These are phyloP conservation scores for Fimicolochytrium jonesii DNA, from an alignment of 192 early-diverging fungal species.

Conservation along the genomic window DNA sequence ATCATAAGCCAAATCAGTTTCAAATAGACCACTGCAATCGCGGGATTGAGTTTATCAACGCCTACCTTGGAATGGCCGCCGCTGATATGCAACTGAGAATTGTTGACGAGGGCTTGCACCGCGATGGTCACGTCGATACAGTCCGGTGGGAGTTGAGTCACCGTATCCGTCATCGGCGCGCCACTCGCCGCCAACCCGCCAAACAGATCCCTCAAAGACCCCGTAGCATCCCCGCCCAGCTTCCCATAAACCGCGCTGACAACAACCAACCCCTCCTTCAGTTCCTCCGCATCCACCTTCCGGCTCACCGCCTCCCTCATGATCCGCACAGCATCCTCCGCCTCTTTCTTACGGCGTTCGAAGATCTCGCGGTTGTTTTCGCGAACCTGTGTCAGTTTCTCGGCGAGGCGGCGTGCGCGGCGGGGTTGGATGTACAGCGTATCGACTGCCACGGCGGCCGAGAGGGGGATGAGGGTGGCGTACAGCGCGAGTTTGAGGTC, in stretches of 20 bases:
- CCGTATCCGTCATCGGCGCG: no score
- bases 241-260: conserved; percentile 86
- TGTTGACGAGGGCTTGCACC: conserved; percentile 76
- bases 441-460: conserved; percentile 30
- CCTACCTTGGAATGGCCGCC: conserved; percentile 80
- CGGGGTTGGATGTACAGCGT: conserved; percentile 31
- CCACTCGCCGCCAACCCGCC: no score
- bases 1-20: no score
- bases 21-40: no score
- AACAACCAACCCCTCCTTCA: conserved; percentile 71
- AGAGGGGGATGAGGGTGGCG: conserved; percentile 36
- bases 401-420: conserved; percentile 19
- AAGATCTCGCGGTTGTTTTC: conserved; percentile 46
- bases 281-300: conserved; percentile 64
- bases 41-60: background rate
- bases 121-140: conserved; percentile 82
- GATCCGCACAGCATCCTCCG: conserved; percentile 69
- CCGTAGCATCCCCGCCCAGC: no score
- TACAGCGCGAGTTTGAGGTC: conserved; percentile 36
- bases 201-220: no score
- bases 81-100: conserved; percentile 84
- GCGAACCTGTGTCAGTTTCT: conserved; percentile 32
- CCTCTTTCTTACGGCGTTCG: conserved; percentile 64
- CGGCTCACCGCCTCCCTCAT: conserved; percentile 65
- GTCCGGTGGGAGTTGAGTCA: background rate